Evolutionary conservation across 805 yeast genomes (phyloP).

Genomic region (Grigorovia humatica): DNA sequence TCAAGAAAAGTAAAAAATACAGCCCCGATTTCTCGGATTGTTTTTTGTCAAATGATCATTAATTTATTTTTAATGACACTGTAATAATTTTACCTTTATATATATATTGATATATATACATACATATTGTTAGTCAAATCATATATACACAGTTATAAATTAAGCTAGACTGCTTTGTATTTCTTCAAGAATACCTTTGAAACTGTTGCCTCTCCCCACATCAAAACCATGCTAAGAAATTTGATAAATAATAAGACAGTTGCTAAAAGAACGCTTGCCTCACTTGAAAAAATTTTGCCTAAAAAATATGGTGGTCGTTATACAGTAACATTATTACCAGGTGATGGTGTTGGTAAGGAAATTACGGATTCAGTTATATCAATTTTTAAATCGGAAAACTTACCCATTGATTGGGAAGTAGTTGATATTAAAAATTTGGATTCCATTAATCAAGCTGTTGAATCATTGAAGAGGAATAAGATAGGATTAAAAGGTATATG

Average conservation of each 20-base stretch:
- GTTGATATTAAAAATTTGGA: conserved; percentile 54
- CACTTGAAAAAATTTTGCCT: conserved; percentile 59
- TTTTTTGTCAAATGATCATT: not conserved
- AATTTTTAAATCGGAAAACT: conserved; percentile 74
- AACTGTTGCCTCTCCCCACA: no score
- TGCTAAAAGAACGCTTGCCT: conserved; percentile 37
- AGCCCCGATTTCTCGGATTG: not conserved
- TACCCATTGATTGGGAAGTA: conserved; percentile 91
- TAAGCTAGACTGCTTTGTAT: not conserved
- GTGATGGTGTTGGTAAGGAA: conserved; percentile 97
- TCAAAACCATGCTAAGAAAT: conserved; percentile 24
- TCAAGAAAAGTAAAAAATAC: no score
- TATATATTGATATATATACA: not conserved
- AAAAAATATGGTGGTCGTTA: conserved; percentile 91
- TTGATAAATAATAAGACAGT: conserved; percentile 29
- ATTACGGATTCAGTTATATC: conserved; percentile 88
- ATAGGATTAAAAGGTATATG: conserved; percentile 95
- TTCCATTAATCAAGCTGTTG: conserved; percentile 74
- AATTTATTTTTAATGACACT: not conserved
- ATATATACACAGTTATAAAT: no score
- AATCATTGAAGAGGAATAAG: conserved; percentile 88
- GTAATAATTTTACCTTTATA: not conserved
- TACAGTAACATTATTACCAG: conserved; percentile 91
- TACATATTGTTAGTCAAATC: not conserved
- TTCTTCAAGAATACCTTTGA: no score